Evolutionary conservation across 257 asterid genomes (phyloP).

Genomic region (Striga asiatica): DNA sequence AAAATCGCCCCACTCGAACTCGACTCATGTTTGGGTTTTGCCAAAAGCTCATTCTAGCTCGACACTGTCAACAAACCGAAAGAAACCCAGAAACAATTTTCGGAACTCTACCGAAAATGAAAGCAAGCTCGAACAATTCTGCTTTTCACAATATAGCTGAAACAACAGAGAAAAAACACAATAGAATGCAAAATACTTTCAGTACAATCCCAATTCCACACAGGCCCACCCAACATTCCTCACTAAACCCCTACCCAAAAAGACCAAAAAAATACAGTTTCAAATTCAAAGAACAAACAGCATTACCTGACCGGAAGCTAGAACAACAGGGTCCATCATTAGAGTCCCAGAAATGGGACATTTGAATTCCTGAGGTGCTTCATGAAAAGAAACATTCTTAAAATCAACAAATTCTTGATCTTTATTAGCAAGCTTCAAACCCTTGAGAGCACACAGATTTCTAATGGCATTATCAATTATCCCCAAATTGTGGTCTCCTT

Average conservation of each 20-base stretch:
- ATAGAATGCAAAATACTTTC: too few species aligned
- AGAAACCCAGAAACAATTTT: too few species aligned
- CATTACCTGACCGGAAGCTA: constrained; percentile 56
- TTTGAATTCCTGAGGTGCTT: constrained; percentile 29
- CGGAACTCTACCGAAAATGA: too few species aligned
- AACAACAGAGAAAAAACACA: too few species aligned
- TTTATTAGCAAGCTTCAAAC: constrained; percentile 14
- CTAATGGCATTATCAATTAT: constrained; percentile 27
- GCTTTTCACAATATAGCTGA: too few species aligned
- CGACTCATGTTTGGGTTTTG: too few species aligned
- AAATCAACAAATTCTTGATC: neutral
- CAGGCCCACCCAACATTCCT: neutral
- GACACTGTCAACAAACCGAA: too few species aligned
- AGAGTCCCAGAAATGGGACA: constrained; percentile 43
- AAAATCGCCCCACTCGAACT: too few species aligned
- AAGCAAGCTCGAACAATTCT: too few species aligned
- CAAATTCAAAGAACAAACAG: neutral
- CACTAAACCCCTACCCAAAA: neutral
- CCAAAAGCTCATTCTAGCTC: too few species aligned
- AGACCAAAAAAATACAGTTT: neutral
- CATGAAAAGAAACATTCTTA: constrained; percentile 4
- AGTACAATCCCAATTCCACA: too few species aligned
- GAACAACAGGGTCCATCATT: constrained; percentile 48
- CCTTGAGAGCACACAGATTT: constrained; percentile 25
- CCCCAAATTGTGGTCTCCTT: constrained; percentile 21